A percentile compares a stretch with the other conserved stretches of the same genome.
These are phyloP conservation scores for Boletus patriciae DNA, from an alignment of 768 basidiomycete species.

Conservation along the genomic window DNA sequence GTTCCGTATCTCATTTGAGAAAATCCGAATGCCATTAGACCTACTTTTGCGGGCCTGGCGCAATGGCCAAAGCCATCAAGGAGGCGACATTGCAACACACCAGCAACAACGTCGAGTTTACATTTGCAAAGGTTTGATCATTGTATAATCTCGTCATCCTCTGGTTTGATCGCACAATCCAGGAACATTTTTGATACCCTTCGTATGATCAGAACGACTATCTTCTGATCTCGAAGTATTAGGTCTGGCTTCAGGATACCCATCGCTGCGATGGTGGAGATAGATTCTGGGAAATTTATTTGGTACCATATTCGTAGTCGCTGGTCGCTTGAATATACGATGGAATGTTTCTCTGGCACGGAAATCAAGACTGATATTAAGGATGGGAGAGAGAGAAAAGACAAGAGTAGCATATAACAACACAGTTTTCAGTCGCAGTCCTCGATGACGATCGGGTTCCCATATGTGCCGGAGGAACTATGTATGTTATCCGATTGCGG, in stretches of 20 bases:
- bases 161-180: neutral
- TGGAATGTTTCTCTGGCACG: neutral
- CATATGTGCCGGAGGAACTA: conserved; percentile 13
- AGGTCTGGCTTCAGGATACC: no score
- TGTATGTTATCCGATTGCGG: neutral
- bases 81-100: conserved; percentile 61
- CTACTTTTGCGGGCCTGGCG: conserved; percentile 85
- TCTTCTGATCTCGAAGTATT: no score
- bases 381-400: neutral
- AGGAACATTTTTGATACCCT: conserved; percentile 18
- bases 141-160: conserved; percentile 2
- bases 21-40: conserved; percentile 46
- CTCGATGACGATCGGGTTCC: conserved; percentile 26
- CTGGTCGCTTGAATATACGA: neutral
- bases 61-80: conserved; percentile 74
- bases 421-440: conserved; percentile 21
- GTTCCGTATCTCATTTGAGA: neutral
- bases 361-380: neutral
- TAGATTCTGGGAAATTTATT: neutral
- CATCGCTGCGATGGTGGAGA: neutral
- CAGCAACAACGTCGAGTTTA: conserved; percentile 62
- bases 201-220: no score
- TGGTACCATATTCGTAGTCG: neutral
- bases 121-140: conserved; percentile 74
- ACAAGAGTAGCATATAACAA: neutral